phyloP scores from a whole-genome alignment of 1,139 yeast species.

The Pichia sp. region DNA sequence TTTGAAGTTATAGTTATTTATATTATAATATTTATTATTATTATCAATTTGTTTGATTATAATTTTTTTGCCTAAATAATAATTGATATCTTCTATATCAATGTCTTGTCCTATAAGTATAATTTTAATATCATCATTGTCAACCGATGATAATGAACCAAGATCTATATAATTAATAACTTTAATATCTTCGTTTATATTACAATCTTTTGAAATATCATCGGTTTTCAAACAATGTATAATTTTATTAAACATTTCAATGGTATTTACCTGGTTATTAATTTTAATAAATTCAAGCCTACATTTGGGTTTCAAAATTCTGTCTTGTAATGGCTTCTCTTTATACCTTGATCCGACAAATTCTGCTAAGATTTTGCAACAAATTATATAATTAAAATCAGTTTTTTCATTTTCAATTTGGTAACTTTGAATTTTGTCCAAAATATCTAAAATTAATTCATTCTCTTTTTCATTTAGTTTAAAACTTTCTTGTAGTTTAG shows the following conservation, averaged over 20 bases:
- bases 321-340: too few species aligned
- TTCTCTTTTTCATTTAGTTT: too few species aligned
- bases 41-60: conserved; percentile 7
- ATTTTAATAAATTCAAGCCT: background rate
- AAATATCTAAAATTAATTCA: too few species aligned
- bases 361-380: background rate
- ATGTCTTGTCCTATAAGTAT: background rate
- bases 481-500: background rate
- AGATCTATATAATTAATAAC: background rate
- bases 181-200: too few species aligned
- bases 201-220: background rate
- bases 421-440: background rate
- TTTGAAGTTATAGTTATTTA: conserved; percentile 7
- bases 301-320: background rate
- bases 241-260: background rate
- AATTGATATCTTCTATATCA: background rate
- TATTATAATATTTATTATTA: conserved; percentile 1
- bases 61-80: conserved; percentile 3
- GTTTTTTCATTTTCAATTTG: background rate
- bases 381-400: background rate
- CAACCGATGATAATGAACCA: background rate
- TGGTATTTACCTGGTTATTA: background rate
- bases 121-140: background rate
- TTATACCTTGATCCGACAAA: background rate
- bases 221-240: background rate